phyloP scores from a whole-genome alignment of 371 early-diverging fungal species.

The Rhizopus sp. region DNA sequence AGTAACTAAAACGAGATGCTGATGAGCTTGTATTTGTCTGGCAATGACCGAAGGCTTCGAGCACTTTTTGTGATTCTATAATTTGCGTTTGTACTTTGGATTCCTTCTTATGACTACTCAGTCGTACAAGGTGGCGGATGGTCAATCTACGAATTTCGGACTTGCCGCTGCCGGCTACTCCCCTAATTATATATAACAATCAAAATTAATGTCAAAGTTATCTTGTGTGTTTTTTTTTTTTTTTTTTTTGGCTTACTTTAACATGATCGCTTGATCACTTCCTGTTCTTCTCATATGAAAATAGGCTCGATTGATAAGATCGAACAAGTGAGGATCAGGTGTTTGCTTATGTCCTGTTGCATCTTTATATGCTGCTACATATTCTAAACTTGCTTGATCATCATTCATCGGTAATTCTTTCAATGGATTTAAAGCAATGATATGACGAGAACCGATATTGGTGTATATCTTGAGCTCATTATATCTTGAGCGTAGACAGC shows the following conservation, averaged over 20 bases:
- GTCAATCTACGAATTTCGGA: constrained; percentile 69
- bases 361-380: constrained; percentile 70
- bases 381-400: constrained; percentile 70
- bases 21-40: constrained; percentile 69
- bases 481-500: constrained; percentile 50
- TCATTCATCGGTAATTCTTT: constrained; percentile 45
- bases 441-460: constrained; percentile 61
- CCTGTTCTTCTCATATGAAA: constrained; percentile 81
- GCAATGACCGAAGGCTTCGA: constrained; percentile 86
- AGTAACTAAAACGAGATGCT: constrained; percentile 86
- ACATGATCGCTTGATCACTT: constrained; percentile 75
- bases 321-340: constrained; percentile 85
- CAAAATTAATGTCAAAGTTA: neutral
- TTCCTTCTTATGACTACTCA: constrained; percentile 78
- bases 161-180: constrained; percentile 88
- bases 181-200: constrained; percentile 53
- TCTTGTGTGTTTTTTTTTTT: too few relatives aligned
- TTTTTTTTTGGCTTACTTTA: constrained; percentile 39
- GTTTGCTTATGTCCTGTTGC: constrained; percentile 31
- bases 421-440: constrained; percentile 64
- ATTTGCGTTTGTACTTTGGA: constrained; percentile 75
- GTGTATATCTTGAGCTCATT: constrained; percentile 61
- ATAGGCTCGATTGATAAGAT: constrained; percentile 66
- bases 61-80: constrained; percentile 68
- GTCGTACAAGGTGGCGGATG: constrained; percentile 68